Conservation (phyloP, 495 filamentous ascomycete species). For the Annulohypoxylon nitens region DNA sequence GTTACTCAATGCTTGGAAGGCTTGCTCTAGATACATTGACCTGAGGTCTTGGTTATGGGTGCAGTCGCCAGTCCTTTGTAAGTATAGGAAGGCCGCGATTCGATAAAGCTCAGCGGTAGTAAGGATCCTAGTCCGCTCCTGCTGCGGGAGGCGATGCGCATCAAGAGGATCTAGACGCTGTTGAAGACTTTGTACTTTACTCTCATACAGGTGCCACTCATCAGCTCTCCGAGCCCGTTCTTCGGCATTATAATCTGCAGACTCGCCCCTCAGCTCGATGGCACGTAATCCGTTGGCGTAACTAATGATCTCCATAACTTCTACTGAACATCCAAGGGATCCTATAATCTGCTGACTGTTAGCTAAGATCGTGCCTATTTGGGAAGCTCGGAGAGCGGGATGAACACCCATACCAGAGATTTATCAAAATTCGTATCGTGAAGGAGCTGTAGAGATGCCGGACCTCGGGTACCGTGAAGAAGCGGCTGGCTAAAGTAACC, state of each 20-base stretch:
- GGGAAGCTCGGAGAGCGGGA: neutral
- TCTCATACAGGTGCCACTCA: conserved; percentile 45
- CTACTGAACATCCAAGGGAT: conserved; percentile 54
- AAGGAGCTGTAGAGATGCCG: conserved; percentile 48
- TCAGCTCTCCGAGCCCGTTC: conserved; percentile 39
- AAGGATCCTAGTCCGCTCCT: conserved; percentile 46
- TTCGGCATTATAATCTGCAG: conserved; percentile 24
- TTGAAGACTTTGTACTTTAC: conserved; percentile 38
- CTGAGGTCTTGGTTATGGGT: conserved; percentile 45
- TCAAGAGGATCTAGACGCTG: conserved; percentile 46
- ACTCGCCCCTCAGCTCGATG: conserved; percentile 38
- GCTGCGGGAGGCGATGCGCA: conserved; percentile 31
- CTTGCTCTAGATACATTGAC: conserved; percentile 47
- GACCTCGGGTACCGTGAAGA: conserved; percentile 37
- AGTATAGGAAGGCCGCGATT: conserved; percentile 51
- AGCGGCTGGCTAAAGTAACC: conserved; percentile 53
- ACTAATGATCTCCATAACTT: conserved; percentile 53
- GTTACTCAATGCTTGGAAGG: conserved; percentile 41
- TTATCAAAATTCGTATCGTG: conserved; percentile 49
- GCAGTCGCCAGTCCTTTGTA: conserved; percentile 47
- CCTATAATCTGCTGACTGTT: conserved; percentile 50
- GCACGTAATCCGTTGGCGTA: conserved; percentile 50
- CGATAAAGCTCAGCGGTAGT: conserved; percentile 54
- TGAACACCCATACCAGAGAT: conserved; percentile 44
- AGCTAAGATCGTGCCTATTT: conserved; percentile 12